These are phyloP conservation scores for Backusella tarrabulga DNA, from an alignment of 192 early-diverging fungal species.

Conservation along the genomic window DNA sequence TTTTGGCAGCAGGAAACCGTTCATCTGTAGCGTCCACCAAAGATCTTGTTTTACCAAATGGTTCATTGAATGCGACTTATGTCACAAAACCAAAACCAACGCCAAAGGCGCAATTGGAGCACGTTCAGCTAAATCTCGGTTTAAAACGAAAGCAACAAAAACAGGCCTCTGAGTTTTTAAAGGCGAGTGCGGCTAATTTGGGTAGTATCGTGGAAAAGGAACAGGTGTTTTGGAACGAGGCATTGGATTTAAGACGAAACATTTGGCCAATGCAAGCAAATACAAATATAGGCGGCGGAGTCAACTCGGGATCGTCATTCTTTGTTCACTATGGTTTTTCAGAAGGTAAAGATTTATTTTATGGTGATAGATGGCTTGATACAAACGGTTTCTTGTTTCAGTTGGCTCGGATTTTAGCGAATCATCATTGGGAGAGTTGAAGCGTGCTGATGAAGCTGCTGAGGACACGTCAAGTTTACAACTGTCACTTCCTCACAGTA, in stretches of 20 bases:
- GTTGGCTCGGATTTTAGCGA: constrained; percentile 39
- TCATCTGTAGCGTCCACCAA: constrained; percentile 9
- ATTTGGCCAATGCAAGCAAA: constrained; percentile 36
- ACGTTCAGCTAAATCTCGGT: constrained; percentile 29
- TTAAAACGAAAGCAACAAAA: constrained; percentile 39
- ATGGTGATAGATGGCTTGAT: background rate
- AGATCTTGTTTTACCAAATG: constrained; percentile 33
- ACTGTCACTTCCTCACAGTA: constrained; percentile 27
- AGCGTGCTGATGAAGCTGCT: constrained; percentile 11
- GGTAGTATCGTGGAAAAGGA: constrained; percentile 27
- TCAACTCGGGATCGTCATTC: constrained; percentile 18
- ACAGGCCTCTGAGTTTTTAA: constrained; percentile 30
- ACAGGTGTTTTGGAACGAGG: constrained; percentile 40
- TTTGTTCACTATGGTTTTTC: constrained; percentile 36
- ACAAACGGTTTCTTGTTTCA: background rate
- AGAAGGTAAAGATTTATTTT: constrained; percentile 26
- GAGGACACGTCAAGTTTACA: background rate
- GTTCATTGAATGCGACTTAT: constrained; percentile 36
- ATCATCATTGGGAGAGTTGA: constrained; percentile 29
- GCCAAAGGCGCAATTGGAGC: constrained; percentile 28
- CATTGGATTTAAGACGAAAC: constrained; percentile 32
- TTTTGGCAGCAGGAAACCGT: constrained; percentile 21
- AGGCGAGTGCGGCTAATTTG: constrained; percentile 21
- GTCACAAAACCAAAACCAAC: constrained; percentile 37
- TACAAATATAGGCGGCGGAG: background rate